Base-by-base conservation (phyloP, 2,329 filamentous ascomycete genomes). In the Chalaropsis thielavioides region DNA sequence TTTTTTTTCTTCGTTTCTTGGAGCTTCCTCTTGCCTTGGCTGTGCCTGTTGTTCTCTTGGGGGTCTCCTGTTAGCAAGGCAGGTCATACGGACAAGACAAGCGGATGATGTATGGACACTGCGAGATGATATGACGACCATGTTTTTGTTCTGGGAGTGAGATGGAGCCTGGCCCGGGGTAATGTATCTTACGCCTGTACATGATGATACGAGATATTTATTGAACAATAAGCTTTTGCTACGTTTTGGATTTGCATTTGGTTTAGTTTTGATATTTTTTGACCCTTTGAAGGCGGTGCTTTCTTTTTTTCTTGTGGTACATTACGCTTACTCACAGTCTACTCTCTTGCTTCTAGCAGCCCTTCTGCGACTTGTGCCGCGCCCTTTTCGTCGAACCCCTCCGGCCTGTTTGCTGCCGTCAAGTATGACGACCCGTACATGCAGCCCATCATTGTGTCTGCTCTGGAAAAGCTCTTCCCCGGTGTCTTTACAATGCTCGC, bases 361-460 rank as follows among this genome's bases (percentile, higher is more conserved):
- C 24, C 49, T 15, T 58, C 19, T 22, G 8, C 38, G 10, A 46
- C 40, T 4, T 17, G 13, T 22, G 22, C 38, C 13, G 7, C 22
- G 2, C 24, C 41, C 13, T 1, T 15, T 27, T 24, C 41, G 15
- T 54, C 51, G 19, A 62, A 43, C 4, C 7, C 11, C 6, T n/a
- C 44, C 35, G 40, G 22, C 13, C 49, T 67, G n/a, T 62, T 64
- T n/a, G 65, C 65, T 19, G 65, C 41, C 15, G 19, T 67, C 63
- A 67, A 63, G 72, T 96, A 96, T 74, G 89, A 91, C 71, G 91
- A 96, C 72, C 73, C 80, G 56, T 99, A 97, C 72, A 90, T 97
- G 8, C 90, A 96, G 71, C 90, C 90, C 1, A 81, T 97, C 46
- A 86, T 97, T 67, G 74, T 91, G 59, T 77, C 82, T 22, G 89